Conservation (phyloP, 2,329 filamentous ascomycete species). For the Fusarium globosum region DNA sequence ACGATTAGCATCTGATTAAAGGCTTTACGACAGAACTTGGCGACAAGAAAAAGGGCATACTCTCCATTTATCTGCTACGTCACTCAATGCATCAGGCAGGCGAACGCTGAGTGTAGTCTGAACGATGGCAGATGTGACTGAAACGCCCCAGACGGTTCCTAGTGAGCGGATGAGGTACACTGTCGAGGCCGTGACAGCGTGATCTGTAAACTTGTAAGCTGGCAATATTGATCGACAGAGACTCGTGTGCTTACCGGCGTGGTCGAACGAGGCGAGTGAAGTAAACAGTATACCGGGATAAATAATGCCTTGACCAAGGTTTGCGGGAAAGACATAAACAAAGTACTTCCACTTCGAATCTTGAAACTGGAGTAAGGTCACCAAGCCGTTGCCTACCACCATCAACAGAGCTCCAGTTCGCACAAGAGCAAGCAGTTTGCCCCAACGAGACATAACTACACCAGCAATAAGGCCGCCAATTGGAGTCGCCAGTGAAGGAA, state of each 20-base stretch:
- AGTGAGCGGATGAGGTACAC: constrained; percentile 73
- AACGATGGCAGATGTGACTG: constrained; percentile 69
- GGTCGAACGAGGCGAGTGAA: constrained; percentile 70
- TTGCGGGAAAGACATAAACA: constrained; percentile 67
- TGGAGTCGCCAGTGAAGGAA: constrained; percentile 70
- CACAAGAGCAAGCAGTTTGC: constrained; percentile 63
- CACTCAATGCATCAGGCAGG: constrained; percentile 64
- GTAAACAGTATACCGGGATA: constrained; percentile 71
- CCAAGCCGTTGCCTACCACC: constrained; percentile 63
- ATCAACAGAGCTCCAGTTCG: constrained; percentile 63
- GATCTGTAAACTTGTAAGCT: constrained; percentile 55
- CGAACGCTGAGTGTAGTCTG: constrained; percentile 69
- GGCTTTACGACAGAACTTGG: neutral
- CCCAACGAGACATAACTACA: constrained; percentile 67
- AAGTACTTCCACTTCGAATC: constrained; percentile 66
- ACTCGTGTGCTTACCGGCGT: constrained; percentile 56
- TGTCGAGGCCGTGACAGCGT: constrained; percentile 71
- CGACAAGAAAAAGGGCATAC: constrained; percentile 54
- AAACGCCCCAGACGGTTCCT: constrained; percentile 73
- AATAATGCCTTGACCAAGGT: constrained; percentile 69
- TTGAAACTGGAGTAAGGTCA: constrained; percentile 60
- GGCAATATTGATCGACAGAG: neutral
- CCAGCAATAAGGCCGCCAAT: constrained; percentile 67
- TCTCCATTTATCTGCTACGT: constrained; percentile 67
- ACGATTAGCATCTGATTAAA: constrained; percentile 29